These are phyloP conservation scores for Isatis lusitanica DNA, from an alignment of 441 rosid genomes.

Conservation along the genomic window DNA sequence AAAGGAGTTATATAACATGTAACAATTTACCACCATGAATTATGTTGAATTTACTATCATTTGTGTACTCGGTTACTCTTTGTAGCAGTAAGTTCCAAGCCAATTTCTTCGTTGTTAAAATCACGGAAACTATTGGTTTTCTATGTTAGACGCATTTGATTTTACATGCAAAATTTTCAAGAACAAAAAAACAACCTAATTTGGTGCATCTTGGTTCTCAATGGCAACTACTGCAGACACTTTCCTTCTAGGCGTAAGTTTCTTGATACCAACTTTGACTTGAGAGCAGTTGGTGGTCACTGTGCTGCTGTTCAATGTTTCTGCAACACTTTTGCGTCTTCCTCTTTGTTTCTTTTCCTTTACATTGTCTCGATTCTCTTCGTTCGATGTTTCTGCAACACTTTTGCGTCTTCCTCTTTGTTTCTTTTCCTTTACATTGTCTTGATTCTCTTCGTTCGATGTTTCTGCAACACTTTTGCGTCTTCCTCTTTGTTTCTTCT, in stretches of 20 bases:
- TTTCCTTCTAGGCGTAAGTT: slow-evolving; percentile 26
- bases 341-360: too few relatives aligned
- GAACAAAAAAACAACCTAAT: neutral
- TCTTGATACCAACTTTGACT: slow-evolving; percentile 20
- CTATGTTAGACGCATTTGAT: neutral
- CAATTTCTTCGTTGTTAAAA: slow-evolving; percentile 4
- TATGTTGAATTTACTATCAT: neutral
- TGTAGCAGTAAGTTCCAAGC: neutral
- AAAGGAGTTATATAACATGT: neutral
- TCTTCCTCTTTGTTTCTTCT: neutral
- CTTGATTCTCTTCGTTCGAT: neutral
- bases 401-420: too few relatives aligned
- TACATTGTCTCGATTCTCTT: too few relatives aligned
- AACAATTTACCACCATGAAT: neutral
- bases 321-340: too few relatives aligned
- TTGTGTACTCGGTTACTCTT: neutral
- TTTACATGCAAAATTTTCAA: slow-evolving; percentile 18
- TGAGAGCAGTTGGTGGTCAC: slow-evolving; percentile 13
- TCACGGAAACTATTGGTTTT: neutral
- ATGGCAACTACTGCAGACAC: slow-evolving; percentile 19
- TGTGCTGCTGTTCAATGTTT: slow-evolving; percentile 1
- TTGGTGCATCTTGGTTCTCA: slow-evolving; percentile 10
- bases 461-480: too few relatives aligned
- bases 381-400: too few relatives aligned
- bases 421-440: neutral